A percentile compares a stretch with the other conserved stretches of the same genome.
Evolutionary conservation across 202 grass and related monocot genomes (phyloP).

Genomic region (Setaria italica): DNA sequence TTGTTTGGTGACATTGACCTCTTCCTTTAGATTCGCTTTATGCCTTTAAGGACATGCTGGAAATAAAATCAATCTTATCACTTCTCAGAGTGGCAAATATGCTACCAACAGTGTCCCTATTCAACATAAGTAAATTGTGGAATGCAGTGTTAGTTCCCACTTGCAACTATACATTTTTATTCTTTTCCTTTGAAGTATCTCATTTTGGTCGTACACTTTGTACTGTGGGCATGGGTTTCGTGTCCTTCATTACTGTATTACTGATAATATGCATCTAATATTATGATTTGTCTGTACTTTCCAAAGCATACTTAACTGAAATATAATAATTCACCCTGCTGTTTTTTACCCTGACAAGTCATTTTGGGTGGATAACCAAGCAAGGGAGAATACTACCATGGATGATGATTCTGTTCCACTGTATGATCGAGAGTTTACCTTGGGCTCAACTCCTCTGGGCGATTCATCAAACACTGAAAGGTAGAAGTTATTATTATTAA

Average conservation of each 20-base stretch:
- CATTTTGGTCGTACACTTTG: not conserved
- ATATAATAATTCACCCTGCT: conserved; percentile 23
- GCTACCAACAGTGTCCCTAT: not conserved
- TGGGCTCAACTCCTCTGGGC: conserved; percentile 73
- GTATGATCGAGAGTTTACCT: conserved; percentile 84
- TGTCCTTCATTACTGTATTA: conserved; percentile 19
- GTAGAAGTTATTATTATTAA: conserved; percentile 57
- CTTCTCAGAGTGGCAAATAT: not conserved
- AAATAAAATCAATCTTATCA: conserved; percentile 6
- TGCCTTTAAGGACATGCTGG: not conserved
- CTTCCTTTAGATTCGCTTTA: not conserved
- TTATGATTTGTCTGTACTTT: not conserved
- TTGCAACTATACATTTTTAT: not conserved
- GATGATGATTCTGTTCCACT: conserved; percentile 75
- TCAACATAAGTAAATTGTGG: not conserved
- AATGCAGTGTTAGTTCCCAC: not conserved
- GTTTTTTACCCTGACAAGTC: conserved; percentile 53
- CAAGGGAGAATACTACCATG: conserved; percentile 55
- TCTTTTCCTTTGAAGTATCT: conserved; percentile 4
- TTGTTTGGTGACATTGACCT: not conserved
- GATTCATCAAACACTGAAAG: conserved; percentile 75
- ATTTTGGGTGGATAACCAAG: conserved; percentile 97
- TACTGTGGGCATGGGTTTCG: not conserved
- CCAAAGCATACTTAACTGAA: conserved; percentile 11
- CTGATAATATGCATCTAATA: not conserved